phyloP scores from a whole-genome alignment of 2,329 filamentous ascomycete species.

The Chrysosporium keratinophilum region DNA sequence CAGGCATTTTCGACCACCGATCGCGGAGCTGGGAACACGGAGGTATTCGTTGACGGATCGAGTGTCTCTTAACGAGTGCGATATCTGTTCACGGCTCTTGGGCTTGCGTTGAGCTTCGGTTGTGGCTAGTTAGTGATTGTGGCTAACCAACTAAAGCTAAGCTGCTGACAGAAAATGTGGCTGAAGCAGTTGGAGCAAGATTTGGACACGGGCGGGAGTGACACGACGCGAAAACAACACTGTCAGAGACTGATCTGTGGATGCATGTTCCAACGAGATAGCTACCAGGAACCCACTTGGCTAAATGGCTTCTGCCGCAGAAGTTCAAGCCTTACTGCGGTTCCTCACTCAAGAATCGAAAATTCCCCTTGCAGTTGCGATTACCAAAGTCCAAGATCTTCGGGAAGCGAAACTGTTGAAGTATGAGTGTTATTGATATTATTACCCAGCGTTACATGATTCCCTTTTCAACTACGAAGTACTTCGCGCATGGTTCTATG shows the following conservation, averaged over 20 bases:
- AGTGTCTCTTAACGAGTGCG: not conserved
- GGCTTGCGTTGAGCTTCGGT: too few species aligned
- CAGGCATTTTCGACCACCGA: conserved; percentile 25
- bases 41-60: not conserved
- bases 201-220: too few species aligned
- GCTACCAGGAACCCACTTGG: too few species aligned
- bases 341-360: conserved; percentile 51
- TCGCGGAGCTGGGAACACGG: not conserved
- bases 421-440: conserved; percentile 18
- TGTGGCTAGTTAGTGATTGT: too few species aligned
- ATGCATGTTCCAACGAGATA: too few species aligned
- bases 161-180: too few species aligned
- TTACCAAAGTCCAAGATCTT: conserved; percentile 46
- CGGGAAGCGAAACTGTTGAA: conserved; percentile 40
- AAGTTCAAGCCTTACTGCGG: conserved; percentile 41
- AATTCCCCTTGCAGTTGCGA: conserved; percentile 45
- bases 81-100: too few species aligned
- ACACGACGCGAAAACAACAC: too few species aligned
- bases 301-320: conserved; percentile 20
- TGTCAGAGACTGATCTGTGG: too few species aligned
- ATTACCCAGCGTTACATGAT: not conserved
- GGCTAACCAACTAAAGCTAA: too few species aligned
- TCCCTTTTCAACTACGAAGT: too few species aligned
- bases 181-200: too few species aligned
- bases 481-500: conserved; percentile 7